Base-by-base conservation (phyloP, 768 basidiomycete species). In the Dioszegia hungarica region DNA sequence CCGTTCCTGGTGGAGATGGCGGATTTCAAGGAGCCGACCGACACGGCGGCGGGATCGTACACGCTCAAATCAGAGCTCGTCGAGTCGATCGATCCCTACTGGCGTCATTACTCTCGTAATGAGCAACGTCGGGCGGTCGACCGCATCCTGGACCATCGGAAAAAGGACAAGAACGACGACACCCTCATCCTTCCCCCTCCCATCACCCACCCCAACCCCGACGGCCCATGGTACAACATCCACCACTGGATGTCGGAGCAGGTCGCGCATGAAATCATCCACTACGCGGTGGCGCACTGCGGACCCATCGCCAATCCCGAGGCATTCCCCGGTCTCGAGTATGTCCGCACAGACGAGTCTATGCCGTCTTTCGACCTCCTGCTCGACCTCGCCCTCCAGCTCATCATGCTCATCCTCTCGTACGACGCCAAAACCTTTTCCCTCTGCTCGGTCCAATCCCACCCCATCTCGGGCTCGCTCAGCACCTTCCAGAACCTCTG, bases 31-130 rank as follows among this genome's bases (percentile, higher is more conserved):
- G 78, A 85, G 1, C 93, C 94, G 0, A 89, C 75, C 14, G 83
- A 83, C 0, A 79, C 85, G 1, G 92, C 94, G 63, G 81, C 81
- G 0, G 94, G 95, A 0, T 77, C 84, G n/a, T 98, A 97, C 76
- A 86, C 92, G 59, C 83, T 98, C 51, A 87, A 85, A 72, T 84
- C 90, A 43, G 88, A 87, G 64, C 80, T 79, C 19, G 91, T 84
- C 74, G 86, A 85, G 59, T 88, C 95, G 61, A 87, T 97, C 61
- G 88, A 97, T 67, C 92, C 93, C 0, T 95, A 92, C 78, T 95
- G 93, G 79, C 89, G 87, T 70, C 93, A 97, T 71, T 97, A 95
- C 74, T 87, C 89, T 15, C 82, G 93, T 37, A 98, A 98, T 77
- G 86, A 90, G 64, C 83, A 92, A 37, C 90, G 94, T 66, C 89